Base-by-base conservation (phyloP, 176 grass and related monocot species). In the Chloris gayana region DNA sequence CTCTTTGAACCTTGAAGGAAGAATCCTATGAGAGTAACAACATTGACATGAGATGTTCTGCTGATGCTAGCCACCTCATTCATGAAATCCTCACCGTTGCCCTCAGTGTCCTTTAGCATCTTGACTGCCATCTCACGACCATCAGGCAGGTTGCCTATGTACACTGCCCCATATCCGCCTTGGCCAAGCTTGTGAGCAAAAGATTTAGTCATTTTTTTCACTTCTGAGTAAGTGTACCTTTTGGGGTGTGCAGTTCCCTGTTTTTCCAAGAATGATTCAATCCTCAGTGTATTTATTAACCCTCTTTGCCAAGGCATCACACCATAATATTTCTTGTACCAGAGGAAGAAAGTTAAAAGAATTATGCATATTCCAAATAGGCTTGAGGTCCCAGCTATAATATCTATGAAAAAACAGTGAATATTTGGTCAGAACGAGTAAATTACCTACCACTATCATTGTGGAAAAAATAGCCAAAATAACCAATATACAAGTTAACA, bases 1-100 rank as follows among this genome's bases (percentile, higher is more conserved):
- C 87, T 92, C n/a, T 76, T 89, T 13, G 68, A 24, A 2, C 89
- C 84, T 35, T 91, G 79, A 50, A 85, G 44, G 54, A 81, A 95
- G 51, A 89, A 87, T 17, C 41, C 89, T 14, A 89, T 18, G 31
- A 95, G 74, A 58, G 64, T 25, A n/a, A 87, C 84, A 35, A 92
- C 74, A 56, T 89, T 92, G 71, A 3, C 76, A 57, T 92, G 93
- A 56, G 79, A 87, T 34, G 77, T 85, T 3, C 58, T 76, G 7
- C 92, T 70, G 8, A 94, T 86, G 32, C 54, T 58, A 2, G 53
- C 49, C 2, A 87, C 86, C 83, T 91, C 89, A 9, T 64, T 82
- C 66, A 89, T 66, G 51, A 94, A 89, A 5, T 94, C 84, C 41
- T 85, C 70, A 31, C 70, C 81, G 11, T 75, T 19, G 39, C 57